phyloP scores from a whole-genome alignment of 192 early-diverging fungal species.

The Funneliformis mosseae region DNA sequence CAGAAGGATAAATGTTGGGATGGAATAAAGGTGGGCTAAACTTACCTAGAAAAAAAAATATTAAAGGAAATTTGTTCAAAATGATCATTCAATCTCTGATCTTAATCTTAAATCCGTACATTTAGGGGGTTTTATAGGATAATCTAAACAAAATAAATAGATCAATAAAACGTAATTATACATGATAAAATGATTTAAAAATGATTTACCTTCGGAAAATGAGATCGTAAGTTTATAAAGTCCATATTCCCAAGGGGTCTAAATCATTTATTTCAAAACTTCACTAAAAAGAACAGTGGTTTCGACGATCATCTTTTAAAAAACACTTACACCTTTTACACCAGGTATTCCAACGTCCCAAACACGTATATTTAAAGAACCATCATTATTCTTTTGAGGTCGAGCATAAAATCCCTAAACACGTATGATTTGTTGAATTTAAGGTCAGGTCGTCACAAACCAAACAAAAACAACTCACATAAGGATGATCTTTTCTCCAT shows the following conservation, averaged over 20 bases:
- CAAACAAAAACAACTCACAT: slow-evolving; percentile 42
- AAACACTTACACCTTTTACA: slow-evolving; percentile 47
- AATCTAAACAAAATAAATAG: slow-evolving; percentile 36
- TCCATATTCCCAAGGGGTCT: slow-evolving; percentile 89
- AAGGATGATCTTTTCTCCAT: slow-evolving; percentile 96
- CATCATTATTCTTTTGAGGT: slow-evolving; percentile 82
- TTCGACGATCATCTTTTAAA: background rate
- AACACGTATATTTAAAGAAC: slow-evolving; percentile 40
- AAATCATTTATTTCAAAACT: slow-evolving; percentile 16
- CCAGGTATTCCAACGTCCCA: slow-evolving; percentile 57
- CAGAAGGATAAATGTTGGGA: slow-evolving; percentile 97
- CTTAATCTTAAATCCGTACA: slow-evolving; percentile 34
- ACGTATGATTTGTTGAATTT: background rate
- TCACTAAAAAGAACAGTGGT: background rate
- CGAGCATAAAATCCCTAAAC: slow-evolving; percentile 87
- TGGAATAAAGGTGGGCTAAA: slow-evolving; percentile 83
- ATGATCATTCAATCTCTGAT: background rate
- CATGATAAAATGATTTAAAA: slow-evolving; percentile 41
- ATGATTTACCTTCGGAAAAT: slow-evolving; percentile 73
- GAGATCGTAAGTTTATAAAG: slow-evolving; percentile 80
- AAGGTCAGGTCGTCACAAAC: background rate
- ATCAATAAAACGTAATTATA: background rate
- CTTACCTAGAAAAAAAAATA: slow-evolving; percentile 50
- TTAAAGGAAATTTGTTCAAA: background rate
- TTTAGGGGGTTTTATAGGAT: slow-evolving; percentile 52